These are phyloP conservation scores for Trichosanthes cucumerina DNA, from an alignment of 306 rosid genomes.

Conservation along the genomic window DNA sequence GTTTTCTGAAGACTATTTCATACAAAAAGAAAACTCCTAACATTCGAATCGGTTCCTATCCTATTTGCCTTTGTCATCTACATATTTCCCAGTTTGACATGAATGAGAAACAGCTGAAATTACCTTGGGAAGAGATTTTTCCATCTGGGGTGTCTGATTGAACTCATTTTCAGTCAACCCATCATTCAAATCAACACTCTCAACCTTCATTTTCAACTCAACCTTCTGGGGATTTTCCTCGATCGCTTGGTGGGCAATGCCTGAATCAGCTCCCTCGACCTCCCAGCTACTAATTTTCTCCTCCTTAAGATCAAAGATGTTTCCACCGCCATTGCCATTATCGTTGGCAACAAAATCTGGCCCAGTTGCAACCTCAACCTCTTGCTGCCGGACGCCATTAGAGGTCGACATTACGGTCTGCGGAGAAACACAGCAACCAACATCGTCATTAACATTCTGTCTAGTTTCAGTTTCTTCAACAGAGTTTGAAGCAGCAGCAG, in stretches of 20 bases:
- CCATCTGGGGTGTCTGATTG: conserved; percentile 25
- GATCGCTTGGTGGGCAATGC: conserved; percentile 15
- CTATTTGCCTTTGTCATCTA: background rate
- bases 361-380: conserved; percentile 13
- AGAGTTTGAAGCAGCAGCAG: conserved; percentile 21
- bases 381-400: conserved; percentile 19
- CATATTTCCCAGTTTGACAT: background rate
- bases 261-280: conserved; percentile 22
- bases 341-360: background rate
- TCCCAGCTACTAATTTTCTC: conserved; percentile 19
- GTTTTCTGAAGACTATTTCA: background rate
- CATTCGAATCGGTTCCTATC: background rate
- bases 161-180: conserved; percentile 30
- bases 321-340: background rate
- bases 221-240: conserved; percentile 16
- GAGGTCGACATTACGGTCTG: conserved; percentile 14
- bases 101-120: background rate
- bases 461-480: conserved; percentile 10
- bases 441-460: background rate
- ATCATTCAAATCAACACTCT: conserved; percentile 17
- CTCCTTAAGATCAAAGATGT: conserved; percentile 15
- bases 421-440: conserved; percentile 1
- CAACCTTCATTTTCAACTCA: conserved; percentile 27
- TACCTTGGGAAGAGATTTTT: conserved; percentile 42
- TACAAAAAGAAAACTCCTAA: background rate